Evolutionary conservation across 352 stramenopile species (phyloP), one percentile per base, ranked within the genome.

Genomic region (Phytophthora sansomeana): DNA sequence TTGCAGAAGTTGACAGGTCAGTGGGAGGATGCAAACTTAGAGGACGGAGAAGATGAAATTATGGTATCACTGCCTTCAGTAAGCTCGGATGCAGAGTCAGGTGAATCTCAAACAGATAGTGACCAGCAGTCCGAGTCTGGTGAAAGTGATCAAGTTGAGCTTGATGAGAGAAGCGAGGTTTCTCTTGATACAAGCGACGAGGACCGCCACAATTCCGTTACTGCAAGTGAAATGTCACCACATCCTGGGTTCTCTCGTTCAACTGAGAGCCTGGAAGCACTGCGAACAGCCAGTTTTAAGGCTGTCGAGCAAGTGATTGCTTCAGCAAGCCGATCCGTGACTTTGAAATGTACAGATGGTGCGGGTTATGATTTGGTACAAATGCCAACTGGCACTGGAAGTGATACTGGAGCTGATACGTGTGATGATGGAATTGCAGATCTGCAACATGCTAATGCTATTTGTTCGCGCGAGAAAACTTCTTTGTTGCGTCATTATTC

Each of bases 291-390:
- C 8, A 46, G 49, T 24, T 42, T 32, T 6, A 35, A 42, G 2
- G 38, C 26, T 9, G 50, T 67, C 19, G 43, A 62, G 5, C 42
- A 54, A 10, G 29, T 44, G 11, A 54, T 62, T 53, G 52, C 48
- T 26, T 48, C 47, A n/a, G 62, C 62, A 21, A 66, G 24, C 1
- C 30, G 56, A 13, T 59, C 39, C 5, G 38, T 52, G 32, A 26
- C 19, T 7, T 19, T 35, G 4, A 71, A 33, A 26, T 46, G 14
- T 16, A 21, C 38, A 24, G 24, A 41, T 35, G 32, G 11, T 19
- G 10, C 24, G 21, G 21, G 21, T 16, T 30, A 53, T 8, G 26
- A 54, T 11, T 30, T 57, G 24, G 2, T 32, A 33, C 28, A 38
- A 29, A 5, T 32, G 24, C 39, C 24, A 32, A 17, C 1, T 49